These are phyloP conservation scores for Exophiala bonariae DNA, from an alignment of 2,329 filamentous ascomycete species.

Conservation along the genomic window DNA sequence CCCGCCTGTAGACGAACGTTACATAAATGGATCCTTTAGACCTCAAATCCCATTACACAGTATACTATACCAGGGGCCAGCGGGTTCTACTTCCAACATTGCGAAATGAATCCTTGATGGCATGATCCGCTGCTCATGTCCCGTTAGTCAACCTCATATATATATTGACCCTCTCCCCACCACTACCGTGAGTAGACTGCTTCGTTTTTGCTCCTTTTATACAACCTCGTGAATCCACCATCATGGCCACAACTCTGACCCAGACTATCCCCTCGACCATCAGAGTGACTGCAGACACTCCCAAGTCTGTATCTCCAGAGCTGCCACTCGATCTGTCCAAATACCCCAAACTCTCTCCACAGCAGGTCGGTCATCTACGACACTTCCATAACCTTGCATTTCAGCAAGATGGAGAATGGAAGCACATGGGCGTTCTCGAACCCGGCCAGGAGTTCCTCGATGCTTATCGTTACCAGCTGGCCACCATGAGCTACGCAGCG, in stretches of 20 bases:
- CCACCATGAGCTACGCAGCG: constrained; percentile 42
- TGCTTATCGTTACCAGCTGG: constrained; percentile 40
- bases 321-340: constrained; percentile 16
- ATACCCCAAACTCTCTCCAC: constrained; percentile 20
- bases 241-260: background rate
- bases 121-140: too few species aligned
- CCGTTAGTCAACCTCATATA: too few species aligned
- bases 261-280: background rate
- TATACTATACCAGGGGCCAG: too few species aligned
- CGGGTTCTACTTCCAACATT: too few species aligned
- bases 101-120: too few species aligned
- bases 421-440: constrained; percentile 27
- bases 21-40: too few species aligned
- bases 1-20: too few species aligned
- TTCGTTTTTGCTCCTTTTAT: too few species aligned
- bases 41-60: too few species aligned
- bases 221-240: too few species aligned
- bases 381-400: constrained; percentile 21
- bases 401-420: constrained; percentile 24
- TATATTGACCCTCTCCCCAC: too few species aligned
- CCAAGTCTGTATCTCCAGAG: constrained; percentile 14
- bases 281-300: background rate
- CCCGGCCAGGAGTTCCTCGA: constrained; percentile 38
- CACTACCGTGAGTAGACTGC: too few species aligned
- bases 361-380: constrained; percentile 20